A percentile compares a stretch with the other conserved stretches of the same genome.
Evolutionary conservation across 108 stramenopile species (phyloP).

Genomic region (Cyclotella atomus): DNA sequence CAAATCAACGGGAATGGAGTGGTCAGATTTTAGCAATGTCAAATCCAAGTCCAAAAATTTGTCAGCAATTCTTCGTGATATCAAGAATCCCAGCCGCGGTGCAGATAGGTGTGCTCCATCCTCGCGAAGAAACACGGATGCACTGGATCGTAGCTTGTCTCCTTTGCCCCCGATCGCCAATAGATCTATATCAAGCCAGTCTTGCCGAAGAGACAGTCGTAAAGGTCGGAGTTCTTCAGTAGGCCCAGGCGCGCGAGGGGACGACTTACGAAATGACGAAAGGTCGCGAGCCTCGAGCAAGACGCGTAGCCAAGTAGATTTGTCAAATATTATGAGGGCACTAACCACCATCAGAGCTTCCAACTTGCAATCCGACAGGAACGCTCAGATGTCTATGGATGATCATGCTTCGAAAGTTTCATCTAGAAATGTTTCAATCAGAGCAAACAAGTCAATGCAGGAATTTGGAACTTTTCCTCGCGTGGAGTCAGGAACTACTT

Average conservation of each 20-base stretch:
- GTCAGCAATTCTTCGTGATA: background rate
- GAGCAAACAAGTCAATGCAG: too few species aligned
- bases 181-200: too few species aligned
- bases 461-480: too few species aligned
- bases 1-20: background rate
- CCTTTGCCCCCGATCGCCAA: background rate
- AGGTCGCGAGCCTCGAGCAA: too few species aligned
- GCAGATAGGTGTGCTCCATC: background rate
- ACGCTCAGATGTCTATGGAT: background rate
- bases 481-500: background rate
- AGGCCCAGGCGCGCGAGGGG: background rate
- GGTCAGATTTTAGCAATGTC: background rate
- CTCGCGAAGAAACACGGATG: background rate
- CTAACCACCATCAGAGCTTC: background rate
- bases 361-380: background rate
- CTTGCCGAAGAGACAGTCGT: background rate
- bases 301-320: background rate
- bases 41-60: background rate
- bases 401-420: background rate
- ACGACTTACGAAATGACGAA: background rate
- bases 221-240: background rate
- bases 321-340: slow-evolving; percentile 3
- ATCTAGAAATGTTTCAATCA: too few species aligned
- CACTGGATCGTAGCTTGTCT: background rate
- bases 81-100: background rate